These are phyloP conservation scores for Verticillium zaregamsianum DNA, from an alignment of 2,329 filamentous ascomycete species.

Conservation along the genomic window DNA sequence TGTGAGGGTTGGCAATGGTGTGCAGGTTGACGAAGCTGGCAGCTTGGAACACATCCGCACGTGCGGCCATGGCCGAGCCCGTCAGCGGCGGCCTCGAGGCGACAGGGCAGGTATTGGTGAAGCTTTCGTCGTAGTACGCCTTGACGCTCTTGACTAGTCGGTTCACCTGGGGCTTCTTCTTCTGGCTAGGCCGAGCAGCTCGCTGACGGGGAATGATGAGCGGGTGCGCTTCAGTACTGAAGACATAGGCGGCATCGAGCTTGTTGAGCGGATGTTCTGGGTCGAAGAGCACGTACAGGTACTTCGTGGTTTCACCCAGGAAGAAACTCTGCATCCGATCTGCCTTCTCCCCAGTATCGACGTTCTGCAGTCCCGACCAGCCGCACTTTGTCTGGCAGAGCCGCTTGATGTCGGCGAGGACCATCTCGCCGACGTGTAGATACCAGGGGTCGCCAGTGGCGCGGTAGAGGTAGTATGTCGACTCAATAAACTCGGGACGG, in stretches of 20 bases:
- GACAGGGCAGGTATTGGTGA: constrained; percentile 62
- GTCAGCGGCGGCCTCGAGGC: constrained; percentile 59
- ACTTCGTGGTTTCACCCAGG: constrained; percentile 92
- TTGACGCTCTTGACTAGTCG: constrained; percentile 19
- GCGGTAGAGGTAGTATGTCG: constrained; percentile 91
- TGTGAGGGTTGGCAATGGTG: constrained; percentile 64
- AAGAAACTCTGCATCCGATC: constrained; percentile 99
- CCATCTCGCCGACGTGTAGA: constrained; percentile 93
- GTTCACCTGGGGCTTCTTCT: constrained; percentile 3
- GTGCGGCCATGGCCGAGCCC: constrained; percentile 74
- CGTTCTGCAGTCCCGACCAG: constrained; percentile 86
- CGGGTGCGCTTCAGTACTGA: constrained; percentile 94
- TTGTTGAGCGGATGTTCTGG: constrained; percentile 81
- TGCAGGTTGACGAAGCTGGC: constrained; percentile 81
- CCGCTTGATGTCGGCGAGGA: constrained; percentile 78
- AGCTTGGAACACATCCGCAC: constrained; percentile 82
- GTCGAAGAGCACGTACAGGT: constrained; percentile 89
- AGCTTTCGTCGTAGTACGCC: constrained; percentile 37
- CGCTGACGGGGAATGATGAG: constrained; percentile 67
- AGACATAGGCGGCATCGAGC: constrained; percentile 83
- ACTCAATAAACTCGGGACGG: constrained; percentile 94
- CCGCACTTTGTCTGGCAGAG: constrained; percentile 89
- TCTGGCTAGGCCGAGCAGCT: constrained; percentile 15
- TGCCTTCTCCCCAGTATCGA: constrained; percentile 75
- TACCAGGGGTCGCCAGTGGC: constrained; percentile 96